Evolutionary conservation across 2,329 filamentous ascomycete genomes (phyloP), one percentile per base, ranked within the genome.

Genomic region (Metarhizium robertsii): DNA sequence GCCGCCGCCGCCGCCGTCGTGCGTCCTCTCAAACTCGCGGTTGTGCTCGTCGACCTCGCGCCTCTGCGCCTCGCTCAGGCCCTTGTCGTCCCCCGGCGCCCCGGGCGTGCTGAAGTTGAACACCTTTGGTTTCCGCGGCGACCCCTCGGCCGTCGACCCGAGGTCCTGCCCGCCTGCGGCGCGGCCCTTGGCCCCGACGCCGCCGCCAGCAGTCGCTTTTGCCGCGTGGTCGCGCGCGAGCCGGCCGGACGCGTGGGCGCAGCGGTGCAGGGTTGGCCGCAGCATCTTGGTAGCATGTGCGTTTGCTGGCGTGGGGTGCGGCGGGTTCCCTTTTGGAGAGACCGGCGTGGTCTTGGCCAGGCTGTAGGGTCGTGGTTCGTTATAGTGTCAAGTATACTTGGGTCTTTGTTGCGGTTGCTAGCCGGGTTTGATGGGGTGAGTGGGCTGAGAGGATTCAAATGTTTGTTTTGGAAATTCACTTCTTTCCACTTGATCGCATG

Each of bases 31-130:
- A 65, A 85, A 84, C 0, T 84, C 79, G 59, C 58, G 59, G 57
- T 85, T 85, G 63, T 85, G 82, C 67, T 73, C 65, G 53, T 82
- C 75, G 16, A 84, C 81, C 67, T 84, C 80, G 47, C 69, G 70
- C 65, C 77, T 72, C 67, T 83, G 78, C 64, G 79, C 78, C 56
- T 76, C 67, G 25, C 69, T 77, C 58, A 81, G 61, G 6, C 68
- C 63, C 53, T 67, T 60, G 1, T 52, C 53, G 13, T 61, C 50
- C 2, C 50, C 54, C 4, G 59, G 60, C 43, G 65, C 62, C 3
- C 70, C 72, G 0, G 73, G 71, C 10, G 77, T 67, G 59, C 71
- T 72, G 56, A 74, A 71, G 61, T 79, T 80, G 55, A 69, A 66
- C 59, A 83, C 76, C 69, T 80, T 82, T 55, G 80, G 80, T 62